Conservation (phyloP, 106 monocot genomes). For the Agapanthus africanus region DNA sequence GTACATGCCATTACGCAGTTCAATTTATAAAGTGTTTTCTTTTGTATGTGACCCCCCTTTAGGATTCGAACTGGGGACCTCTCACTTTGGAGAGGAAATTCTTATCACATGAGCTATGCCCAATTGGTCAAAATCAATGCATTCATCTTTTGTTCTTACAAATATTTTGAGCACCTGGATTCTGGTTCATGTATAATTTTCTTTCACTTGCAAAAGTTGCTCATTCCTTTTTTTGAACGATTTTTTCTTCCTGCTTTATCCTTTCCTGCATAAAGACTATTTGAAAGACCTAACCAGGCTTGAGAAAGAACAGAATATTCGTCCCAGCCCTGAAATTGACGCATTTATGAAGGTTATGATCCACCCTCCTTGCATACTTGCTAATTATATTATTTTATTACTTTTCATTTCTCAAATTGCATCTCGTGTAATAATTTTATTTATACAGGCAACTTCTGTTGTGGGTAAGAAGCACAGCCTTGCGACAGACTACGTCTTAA, state of each 20-base stretch:
- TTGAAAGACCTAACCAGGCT: slow-evolving; percentile 29
- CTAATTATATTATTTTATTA: not conserved
- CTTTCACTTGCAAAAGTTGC: not conserved
- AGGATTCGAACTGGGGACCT: no score
- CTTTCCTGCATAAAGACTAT: slow-evolving; percentile 13
- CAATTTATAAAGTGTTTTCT: no score
- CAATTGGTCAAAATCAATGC: no score
- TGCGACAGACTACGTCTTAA: slow-evolving; percentile 40
- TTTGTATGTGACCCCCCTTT: no score
- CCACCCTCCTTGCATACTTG: not conserved
- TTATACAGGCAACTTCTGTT: slow-evolving; percentile 35
- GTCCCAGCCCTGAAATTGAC: slow-evolving; percentile 52
- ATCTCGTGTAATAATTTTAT: not conserved
- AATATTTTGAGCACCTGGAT: no score
- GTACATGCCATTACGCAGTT: no score
- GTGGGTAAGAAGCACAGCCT: slow-evolving; percentile 37
- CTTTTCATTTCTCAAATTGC: not conserved
- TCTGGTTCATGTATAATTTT: not conserved
- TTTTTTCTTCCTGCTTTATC: not conserved
- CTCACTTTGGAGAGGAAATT: no score
- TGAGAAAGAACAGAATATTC: slow-evolving; percentile 42
- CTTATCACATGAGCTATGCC: no score
- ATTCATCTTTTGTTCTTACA: not conserved
- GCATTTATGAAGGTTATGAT: slow-evolving; percentile 54
- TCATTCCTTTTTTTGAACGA: not conserved